phyloP scores from a whole-genome alignment of 2,329 filamentous ascomycete genomes.

The Colletotrichum noveboracense region DNA sequence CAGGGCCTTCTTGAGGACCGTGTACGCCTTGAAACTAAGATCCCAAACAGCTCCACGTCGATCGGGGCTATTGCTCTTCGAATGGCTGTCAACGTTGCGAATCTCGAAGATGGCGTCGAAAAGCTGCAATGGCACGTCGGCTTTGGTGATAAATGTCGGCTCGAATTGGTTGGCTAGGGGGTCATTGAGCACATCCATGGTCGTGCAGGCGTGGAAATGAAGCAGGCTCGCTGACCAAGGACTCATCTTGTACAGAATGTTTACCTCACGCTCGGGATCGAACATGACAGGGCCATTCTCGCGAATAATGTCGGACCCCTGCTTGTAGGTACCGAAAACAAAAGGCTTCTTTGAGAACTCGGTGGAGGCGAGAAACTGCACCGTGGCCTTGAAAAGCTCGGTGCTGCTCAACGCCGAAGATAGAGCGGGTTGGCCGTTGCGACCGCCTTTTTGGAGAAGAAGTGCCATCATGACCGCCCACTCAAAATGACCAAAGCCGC shows the following conservation, averaged over 20 bases:
- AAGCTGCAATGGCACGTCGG: slow-evolving; percentile 57
- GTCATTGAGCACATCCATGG: slow-evolving; percentile 77
- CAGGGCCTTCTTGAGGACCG: slow-evolving; percentile 72
- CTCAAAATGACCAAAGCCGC: slow-evolving; percentile 93
- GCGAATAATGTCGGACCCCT: slow-evolving; percentile 43
- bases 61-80: slow-evolving; percentile 36
- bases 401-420: slow-evolving; percentile 86
- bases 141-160: slow-evolving; percentile 76
- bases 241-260: slow-evolving; percentile 90
- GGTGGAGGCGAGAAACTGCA: slow-evolving; percentile 83
- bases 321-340: slow-evolving; percentile 51
- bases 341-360: slow-evolving; percentile 75
- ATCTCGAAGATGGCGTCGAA: slow-evolving; percentile 56
- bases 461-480: slow-evolving; percentile 84
- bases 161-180: slow-evolving; percentile 81
- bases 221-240: slow-evolving; percentile 80
- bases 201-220: slow-evolving; percentile 75
- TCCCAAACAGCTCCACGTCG: slow-evolving; percentile 47
- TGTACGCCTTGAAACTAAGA: slow-evolving; percentile 64
- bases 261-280: slow-evolving; percentile 76
- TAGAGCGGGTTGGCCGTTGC: slow-evolving; percentile 73
- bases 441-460: slow-evolving; percentile 78
- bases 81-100: slow-evolving; percentile 32
- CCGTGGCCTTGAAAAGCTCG: slow-evolving; percentile 89
- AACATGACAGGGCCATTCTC: slow-evolving; percentile 73